Conservation (phyloP, 129 eudicot species). For the Saposhnikovia divaricata region DNA sequence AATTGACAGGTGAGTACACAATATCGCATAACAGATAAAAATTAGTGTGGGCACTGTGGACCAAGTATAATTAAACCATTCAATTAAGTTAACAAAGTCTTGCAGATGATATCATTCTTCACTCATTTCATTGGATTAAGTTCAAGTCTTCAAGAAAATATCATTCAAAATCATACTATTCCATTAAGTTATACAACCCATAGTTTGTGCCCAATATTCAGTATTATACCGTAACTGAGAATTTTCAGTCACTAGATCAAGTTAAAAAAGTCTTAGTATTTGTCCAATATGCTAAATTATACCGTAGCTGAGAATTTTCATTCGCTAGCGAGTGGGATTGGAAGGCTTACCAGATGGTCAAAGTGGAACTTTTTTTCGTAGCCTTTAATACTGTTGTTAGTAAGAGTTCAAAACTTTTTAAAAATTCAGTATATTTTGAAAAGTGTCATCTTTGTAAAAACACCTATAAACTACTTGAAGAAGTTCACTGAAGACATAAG, state of each 20-base stretch:
- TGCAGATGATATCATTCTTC: neutral
- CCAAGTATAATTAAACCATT: neutral
- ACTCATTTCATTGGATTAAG: neutral
- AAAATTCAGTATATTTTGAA: neutral
- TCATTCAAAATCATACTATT: neutral
- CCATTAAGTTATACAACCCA: neutral
- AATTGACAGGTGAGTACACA: neutral
- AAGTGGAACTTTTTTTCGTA: neutral
- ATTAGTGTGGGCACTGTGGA: neutral
- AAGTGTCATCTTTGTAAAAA: neutral
- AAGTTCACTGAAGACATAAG: neutral
- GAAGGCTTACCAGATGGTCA: neutral
- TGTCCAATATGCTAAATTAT: neutral
- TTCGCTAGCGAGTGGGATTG: neutral
- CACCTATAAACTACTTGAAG: neutral
- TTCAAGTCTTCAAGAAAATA: neutral
- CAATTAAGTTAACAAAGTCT: neutral
- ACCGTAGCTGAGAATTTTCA: neutral
- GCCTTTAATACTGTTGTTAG: neutral
- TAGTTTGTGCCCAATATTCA: neutral
- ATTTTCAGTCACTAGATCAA: neutral
- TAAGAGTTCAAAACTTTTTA: neutral
- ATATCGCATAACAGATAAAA: neutral
- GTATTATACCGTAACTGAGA: neutral
- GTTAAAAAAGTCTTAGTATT: neutral